These are phyloP conservation scores for Pluteus cervinus DNA, from an alignment of 768 basidiomycete genomes.

Conservation along the genomic window DNA sequence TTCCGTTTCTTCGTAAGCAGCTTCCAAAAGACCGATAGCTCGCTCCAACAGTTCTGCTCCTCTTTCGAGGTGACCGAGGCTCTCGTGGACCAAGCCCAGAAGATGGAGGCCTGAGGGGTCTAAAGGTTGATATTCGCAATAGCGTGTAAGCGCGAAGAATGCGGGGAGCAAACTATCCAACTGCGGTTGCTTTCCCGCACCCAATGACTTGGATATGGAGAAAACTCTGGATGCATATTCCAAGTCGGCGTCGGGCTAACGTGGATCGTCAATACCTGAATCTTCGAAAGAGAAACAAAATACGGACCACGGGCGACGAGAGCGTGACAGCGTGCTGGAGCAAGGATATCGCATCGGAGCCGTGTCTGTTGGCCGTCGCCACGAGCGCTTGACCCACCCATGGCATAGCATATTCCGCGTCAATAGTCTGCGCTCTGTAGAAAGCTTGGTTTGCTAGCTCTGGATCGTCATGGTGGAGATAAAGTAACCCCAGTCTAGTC, in stretches of 20 bases:
- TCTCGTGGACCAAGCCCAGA: conserved; percentile 79
- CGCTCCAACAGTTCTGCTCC: conserved; percentile 51
- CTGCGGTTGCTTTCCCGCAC: conserved; percentile 11
- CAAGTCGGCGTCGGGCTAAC: conserved; percentile 78
- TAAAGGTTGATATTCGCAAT: conserved; percentile 56
- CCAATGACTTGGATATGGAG: conserved; percentile 20
- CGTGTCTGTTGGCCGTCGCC: conserved; percentile 53
- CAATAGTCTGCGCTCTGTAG: conserved; percentile 81
- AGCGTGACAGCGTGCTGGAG: conserved; percentile 70
- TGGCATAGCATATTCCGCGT: conserved; percentile 82
- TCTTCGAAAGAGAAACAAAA: not conserved
- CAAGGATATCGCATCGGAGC: conserved; percentile 56
- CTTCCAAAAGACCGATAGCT: conserved; percentile 74
- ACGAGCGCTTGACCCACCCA: conserved; percentile 90
- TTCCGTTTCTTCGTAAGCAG: conserved; percentile 84
- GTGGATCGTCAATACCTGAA: too few species aligned
- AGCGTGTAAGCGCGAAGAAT: conserved; percentile 79
- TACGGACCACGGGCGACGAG: conserved; percentile 48
- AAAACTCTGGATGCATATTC: conserved; percentile 66
- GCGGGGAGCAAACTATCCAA: conserved; percentile 58
- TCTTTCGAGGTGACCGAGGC: conserved; percentile 62
- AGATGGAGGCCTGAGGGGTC: conserved; percentile 80
- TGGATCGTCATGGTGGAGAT: conserved; percentile 69
- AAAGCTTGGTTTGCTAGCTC: conserved; percentile 86
- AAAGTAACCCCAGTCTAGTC: conserved; percentile 87